phyloP scores from a whole-genome alignment of 768 basidiomycete genomes.

The Lactarius hengduanensis region DNA sequence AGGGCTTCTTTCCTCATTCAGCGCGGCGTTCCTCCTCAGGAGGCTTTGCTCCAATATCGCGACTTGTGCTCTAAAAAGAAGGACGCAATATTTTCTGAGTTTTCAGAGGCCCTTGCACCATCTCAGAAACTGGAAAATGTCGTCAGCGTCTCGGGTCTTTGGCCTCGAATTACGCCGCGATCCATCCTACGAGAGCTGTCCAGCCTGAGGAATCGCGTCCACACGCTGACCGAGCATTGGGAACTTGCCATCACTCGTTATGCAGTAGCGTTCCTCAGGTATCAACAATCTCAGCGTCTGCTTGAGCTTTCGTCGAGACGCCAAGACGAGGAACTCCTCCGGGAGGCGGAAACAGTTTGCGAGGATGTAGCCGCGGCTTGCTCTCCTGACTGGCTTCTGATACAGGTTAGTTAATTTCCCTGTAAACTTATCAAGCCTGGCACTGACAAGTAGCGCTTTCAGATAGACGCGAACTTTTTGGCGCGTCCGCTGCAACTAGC shows the following conservation, averaged over 20 bases:
- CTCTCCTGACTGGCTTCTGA: conserved; percentile 17
- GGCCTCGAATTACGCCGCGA: conserved; percentile 19
- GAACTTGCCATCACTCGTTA: not conserved
- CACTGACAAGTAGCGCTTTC: not conserved
- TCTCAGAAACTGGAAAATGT: conserved; percentile 1
- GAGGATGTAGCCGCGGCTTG: not conserved
- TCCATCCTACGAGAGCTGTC: conserved; percentile 28
- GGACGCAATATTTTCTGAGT: not conserved
- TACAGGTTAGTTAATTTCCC: conserved; percentile 3
- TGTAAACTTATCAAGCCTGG: not conserved
- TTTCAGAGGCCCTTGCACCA: not conserved
- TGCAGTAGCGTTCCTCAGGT: conserved; percentile 6
- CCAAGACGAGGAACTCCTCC: conserved; percentile 9
- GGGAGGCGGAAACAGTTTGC: not conserved
- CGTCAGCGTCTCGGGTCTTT: not conserved
- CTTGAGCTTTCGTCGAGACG: conserved; percentile 10
- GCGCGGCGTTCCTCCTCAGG: not conserved
- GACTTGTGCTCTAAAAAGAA: not conserved
- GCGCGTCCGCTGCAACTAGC: conserved; percentile 43
- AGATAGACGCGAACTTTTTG: conserved; percentile 49
- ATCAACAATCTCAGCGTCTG: conserved; percentile 16
- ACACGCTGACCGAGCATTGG: conserved; percentile 9
- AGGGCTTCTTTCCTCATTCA: not conserved
- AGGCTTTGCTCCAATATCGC: not conserved
- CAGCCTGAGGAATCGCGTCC: conserved; percentile 27